Evolutionary conservation across 2,329 filamentous ascomycete species (phyloP).

Genomic region (Biscogniauxia mediterranea): DNA sequence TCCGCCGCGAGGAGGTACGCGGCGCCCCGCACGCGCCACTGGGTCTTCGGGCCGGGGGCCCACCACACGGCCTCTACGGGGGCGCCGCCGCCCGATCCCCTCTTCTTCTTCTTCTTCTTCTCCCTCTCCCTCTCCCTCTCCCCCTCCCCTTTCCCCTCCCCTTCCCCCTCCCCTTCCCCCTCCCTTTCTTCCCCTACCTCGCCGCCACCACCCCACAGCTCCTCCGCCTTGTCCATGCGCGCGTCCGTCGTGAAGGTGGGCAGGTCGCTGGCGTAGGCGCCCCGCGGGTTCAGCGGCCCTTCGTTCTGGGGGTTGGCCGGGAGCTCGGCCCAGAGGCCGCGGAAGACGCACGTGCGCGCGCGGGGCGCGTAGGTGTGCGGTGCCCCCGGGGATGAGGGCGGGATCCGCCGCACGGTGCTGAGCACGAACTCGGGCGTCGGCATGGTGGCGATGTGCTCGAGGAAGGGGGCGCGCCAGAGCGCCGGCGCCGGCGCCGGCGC

Average conservation of each 20-base stretch:
- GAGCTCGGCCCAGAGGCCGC: conserved; percentile 77
- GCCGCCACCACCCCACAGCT: conserved; percentile 53
- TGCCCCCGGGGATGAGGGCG: conserved; percentile 7
- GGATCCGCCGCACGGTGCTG: conserved; percentile 45
- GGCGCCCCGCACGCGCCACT: conserved; percentile 81
- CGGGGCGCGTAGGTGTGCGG: conserved; percentile 50
- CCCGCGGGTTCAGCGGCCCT: conserved; percentile 66
- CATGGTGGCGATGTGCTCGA: conserved; percentile 50
- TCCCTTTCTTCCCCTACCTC: no score
- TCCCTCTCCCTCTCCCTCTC: conserved; percentile 38
- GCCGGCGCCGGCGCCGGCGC: conserved; percentile 37
- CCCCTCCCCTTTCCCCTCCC: conserved; percentile 33
- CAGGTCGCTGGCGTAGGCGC: conserved; percentile 71
- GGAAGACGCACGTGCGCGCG: conserved; percentile 77
- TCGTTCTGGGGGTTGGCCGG: conserved; percentile 71
- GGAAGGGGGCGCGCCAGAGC: conserved; percentile 53
- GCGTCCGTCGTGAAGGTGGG: conserved; percentile 84
- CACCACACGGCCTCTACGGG: conserved; percentile 72
- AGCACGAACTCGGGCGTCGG: conserved; percentile 49
- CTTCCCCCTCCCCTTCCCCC: conserved; percentile 30
- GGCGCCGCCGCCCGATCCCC: conserved; percentile 61
- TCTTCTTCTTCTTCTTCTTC: conserved; percentile 35
- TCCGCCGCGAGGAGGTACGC: conserved; percentile 75
- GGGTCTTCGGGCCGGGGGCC: conserved; percentile 66
- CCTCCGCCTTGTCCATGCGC: conserved; percentile 78